phyloP scores from a whole-genome alignment of 306 rosid species.

The Pterocarpus macrocarpus region DNA sequence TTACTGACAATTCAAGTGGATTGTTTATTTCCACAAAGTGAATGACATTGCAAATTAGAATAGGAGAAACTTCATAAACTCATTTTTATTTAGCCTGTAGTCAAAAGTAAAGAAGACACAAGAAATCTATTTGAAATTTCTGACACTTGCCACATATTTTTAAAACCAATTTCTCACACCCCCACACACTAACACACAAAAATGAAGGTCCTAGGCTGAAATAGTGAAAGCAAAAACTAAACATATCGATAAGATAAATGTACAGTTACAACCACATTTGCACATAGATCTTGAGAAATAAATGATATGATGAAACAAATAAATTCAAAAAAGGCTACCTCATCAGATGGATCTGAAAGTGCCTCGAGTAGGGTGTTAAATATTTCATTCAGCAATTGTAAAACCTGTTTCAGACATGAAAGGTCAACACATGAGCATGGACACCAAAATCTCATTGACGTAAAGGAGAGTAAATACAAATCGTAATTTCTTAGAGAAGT shows the following conservation, averaged over 20 bases:
- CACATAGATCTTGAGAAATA: constrained; percentile 29
- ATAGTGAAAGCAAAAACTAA: constrained; percentile 8
- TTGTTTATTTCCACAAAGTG: background rate
- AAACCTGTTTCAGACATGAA: constrained; percentile 70
- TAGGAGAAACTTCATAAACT: background rate
- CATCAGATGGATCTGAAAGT: constrained; percentile 89
- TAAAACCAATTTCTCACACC: background rate
- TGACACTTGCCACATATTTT: background rate
- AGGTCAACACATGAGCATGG: constrained; percentile 21
- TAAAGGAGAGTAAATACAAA: constrained; percentile 32
- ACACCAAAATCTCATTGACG: constrained; percentile 19
- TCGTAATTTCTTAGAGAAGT: constrained; percentile 1
- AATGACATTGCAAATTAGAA: constrained; percentile 32
- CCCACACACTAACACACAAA: no score
- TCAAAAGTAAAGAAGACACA: constrained; percentile 36
- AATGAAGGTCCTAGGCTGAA: background rate
- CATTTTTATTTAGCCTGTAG: background rate
- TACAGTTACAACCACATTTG: constrained; percentile 19
- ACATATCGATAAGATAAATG: constrained; percentile 2
- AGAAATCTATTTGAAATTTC: constrained; percentile 10
- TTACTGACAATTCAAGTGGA: constrained; percentile 23
- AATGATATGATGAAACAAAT: constrained; percentile 27
- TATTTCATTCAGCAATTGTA: constrained; percentile 76
- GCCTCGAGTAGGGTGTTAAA: constrained; percentile 84
- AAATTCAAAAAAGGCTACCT: constrained; percentile 59